These are phyloP conservation scores for Euphrasia confusa DNA, from an alignment of 257 asterid genomes.

Conservation along the genomic window DNA sequence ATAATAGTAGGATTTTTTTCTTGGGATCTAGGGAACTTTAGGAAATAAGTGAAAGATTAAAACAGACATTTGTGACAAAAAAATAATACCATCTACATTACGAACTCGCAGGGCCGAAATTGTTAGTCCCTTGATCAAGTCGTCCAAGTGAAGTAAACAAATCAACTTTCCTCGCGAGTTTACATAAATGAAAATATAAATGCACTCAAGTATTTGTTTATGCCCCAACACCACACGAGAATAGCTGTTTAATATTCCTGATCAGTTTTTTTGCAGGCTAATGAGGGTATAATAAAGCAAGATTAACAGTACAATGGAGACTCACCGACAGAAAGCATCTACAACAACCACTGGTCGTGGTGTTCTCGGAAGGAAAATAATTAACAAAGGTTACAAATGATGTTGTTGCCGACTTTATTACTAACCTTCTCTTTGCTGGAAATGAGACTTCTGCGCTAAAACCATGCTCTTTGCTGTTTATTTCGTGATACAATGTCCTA, in stretches of 20 bases:
- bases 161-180: no score
- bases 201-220: no score
- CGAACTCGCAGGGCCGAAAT: no score
- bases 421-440: slow-evolving; percentile 89
- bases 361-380: slow-evolving; percentile 58
- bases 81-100: no score
- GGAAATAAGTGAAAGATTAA: no score
- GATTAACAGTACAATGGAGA: slow-evolving; percentile 54
- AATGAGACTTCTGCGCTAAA: slow-evolving; percentile 89
- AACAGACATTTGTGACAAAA: no score
- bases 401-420: slow-evolving; percentile 64
- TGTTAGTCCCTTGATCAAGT: no score
- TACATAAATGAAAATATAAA: no score
- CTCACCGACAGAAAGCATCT: slow-evolving; percentile 38
- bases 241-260: not conserved
- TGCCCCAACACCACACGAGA: no score
- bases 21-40: no score
- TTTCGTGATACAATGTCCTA: slow-evolving; percentile 73
- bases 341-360: slow-evolving; percentile 42
- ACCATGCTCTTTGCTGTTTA: slow-evolving; percentile 86
- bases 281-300: slow-evolving; percentile 64
- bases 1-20: no score
- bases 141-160: no score
- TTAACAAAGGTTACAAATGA: slow-evolving; percentile 73
- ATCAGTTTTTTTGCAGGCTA: slow-evolving; percentile 41